phyloP scores from a whole-genome alignment of 805 yeast species.

The Ogataea populi-albae region DNA sequence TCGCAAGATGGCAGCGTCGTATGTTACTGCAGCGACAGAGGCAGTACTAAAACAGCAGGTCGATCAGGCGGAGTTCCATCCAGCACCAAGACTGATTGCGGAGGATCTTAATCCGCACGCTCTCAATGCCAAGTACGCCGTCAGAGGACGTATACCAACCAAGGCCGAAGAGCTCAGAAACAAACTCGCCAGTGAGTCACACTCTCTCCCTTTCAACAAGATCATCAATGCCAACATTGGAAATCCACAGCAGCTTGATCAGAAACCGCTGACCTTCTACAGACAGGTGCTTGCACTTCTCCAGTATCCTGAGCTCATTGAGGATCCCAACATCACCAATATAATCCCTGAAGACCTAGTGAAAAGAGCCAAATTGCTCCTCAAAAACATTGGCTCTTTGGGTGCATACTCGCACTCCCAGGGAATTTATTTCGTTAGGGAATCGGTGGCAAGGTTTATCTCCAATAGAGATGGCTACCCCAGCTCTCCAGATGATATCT shows the following conservation, averaged over 20 bases:
- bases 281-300: conserved; percentile 83
- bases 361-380: conserved; percentile 60
- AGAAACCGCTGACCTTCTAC: conserved; percentile 91
- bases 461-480: conserved; percentile 70
- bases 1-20: too few relatives aligned
- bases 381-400: conserved; percentile 68
- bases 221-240: conserved; percentile 94
- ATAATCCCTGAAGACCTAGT: conserved; percentile 66
- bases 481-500: conserved; percentile 70
- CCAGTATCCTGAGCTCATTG: conserved; percentile 76
- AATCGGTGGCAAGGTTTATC: conserved; percentile 80
- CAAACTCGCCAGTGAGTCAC: conserved; percentile 52
- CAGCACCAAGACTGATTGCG: conserved; percentile 37
- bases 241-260: conserved; percentile 96
- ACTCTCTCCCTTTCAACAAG: conserved; percentile 67
- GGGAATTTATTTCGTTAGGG: conserved; percentile 71
- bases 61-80: conserved; percentile 20
- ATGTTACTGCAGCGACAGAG: background rate
- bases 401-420: conserved; percentile 97
- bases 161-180: conserved; percentile 81
- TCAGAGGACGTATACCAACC: conserved; percentile 90
- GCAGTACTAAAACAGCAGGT: conserved; percentile 9
- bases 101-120: conserved; percentile 69
- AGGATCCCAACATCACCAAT: conserved; percentile 29
- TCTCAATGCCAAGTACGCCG: conserved; percentile 90